Evolutionary conservation across 2,329 filamentous ascomycete genomes (phyloP), one percentile per base, ranked within the genome.

Genomic region (Didymosphaeria variabile): DNA sequence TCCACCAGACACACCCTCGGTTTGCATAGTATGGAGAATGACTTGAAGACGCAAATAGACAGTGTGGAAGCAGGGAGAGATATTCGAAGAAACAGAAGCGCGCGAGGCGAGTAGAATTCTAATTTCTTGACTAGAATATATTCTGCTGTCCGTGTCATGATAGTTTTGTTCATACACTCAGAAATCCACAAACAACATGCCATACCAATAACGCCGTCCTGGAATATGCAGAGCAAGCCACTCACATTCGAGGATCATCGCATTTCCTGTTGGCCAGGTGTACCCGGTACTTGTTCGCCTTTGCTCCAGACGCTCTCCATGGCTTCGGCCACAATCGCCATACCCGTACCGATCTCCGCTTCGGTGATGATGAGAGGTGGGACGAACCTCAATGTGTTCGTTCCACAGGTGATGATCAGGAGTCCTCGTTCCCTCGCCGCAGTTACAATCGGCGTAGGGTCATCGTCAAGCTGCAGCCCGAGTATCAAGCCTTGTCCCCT

Each of bases 331-430:
- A 98, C 76, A 56, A 97, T 93, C 45, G 82, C 81, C 77, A 97
- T 81, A 0, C 92, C 93, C 66, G 90, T 84, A 67, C 89, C 83
- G 67, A 98, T 95, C 84, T 97, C 91, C 29, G 86, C 87, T 68
- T 92, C 88, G 0, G 87, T 90, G 60, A 99, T 91, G 6, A 89
- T 88, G 73, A 99, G 81, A 62, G 92, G 91, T 34, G 95, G 95
- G 59, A 98, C 93, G 71, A 99, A 97, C 51, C 95, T 86, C 68
- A 99, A 80, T 9, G 94, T 97, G 75, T 98, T 97, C 32, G 89
- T 93, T 1, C 95, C 95, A 31, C 93, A 94, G 1, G 93, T 97
- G 73, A 99, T 97, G 61, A 99, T 84, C 61, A 99, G 79, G 72
- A 99, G 78, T 0, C 95, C 95, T 61, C 93, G 86, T 82, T 98